Evolutionary conservation across 306 rosid genomes (phyloP).

Genomic region (Castanea sativa): DNA sequence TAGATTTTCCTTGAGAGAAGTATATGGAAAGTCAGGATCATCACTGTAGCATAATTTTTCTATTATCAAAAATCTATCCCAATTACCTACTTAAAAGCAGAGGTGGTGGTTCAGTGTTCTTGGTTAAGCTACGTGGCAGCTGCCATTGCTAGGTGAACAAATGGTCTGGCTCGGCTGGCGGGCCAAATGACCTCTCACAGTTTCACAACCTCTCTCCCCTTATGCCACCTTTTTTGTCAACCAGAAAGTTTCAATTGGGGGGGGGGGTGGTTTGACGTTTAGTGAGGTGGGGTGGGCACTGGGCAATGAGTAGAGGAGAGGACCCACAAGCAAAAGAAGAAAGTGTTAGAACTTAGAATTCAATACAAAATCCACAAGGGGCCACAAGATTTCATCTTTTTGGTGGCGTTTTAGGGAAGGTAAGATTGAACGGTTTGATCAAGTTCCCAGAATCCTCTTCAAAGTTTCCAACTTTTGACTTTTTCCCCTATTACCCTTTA

Average conservation of each 20-base stretch:
- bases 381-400: constrained; percentile 15
- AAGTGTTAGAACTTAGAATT: constrained; percentile 6
- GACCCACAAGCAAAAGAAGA: constrained; percentile 46
- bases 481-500: constrained; percentile 25
- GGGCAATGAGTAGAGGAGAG: constrained; percentile 19
- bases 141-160: too few relatives aligned
- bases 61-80: too few relatives aligned
- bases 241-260: constrained; percentile 27
- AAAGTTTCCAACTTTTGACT: constrained; percentile 1
- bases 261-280: constrained; percentile 47
- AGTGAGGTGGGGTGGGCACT: constrained; percentile 44
- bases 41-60: too few relatives aligned
- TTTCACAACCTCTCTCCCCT: too few relatives aligned
- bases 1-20: too few relatives aligned
- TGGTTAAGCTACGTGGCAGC: too few relatives aligned
- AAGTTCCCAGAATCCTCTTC: constrained; percentile 24
- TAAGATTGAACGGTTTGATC: constrained; percentile 10
- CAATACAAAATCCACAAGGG: constrained; percentile 6
- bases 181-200: too few relatives aligned
- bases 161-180: too few relatives aligned
- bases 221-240: constrained; percentile 31
- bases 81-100: too few relatives aligned
- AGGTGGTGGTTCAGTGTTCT: too few relatives aligned
- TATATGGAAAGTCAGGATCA: too few relatives aligned
- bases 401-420: constrained; percentile 21